A percentile compares a stretch with the other conserved stretches of the same genome.
phyloP scores from a whole-genome alignment of 352 stramenopile genomes.

The Globisporangium camurandrum region DNA sequence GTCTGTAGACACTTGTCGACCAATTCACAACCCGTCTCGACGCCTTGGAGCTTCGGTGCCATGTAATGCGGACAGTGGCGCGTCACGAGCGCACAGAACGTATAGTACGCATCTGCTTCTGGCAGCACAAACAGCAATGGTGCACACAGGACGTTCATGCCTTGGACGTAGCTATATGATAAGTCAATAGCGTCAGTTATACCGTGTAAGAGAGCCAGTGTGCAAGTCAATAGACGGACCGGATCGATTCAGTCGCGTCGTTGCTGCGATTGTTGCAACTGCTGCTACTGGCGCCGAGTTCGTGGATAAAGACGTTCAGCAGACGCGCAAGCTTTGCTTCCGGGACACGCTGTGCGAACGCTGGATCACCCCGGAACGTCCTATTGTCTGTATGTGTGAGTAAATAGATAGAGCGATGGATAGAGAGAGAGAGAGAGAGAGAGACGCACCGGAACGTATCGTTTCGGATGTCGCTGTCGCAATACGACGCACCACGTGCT shows the following conservation, averaged over 20 bases:
- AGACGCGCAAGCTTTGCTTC: slow-evolving; percentile 88
- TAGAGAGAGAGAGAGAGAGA: too few species aligned
- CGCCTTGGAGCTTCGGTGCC: slow-evolving; percentile 77
- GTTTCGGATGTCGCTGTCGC: slow-evolving; percentile 86
- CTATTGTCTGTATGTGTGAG: slow-evolving; percentile 6
- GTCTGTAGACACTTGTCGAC: slow-evolving; percentile 78
- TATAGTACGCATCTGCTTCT: slow-evolving; percentile 86
- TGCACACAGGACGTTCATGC: slow-evolving; percentile 89
- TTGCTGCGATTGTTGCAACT: neutral
- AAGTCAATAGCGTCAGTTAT: too few species aligned
- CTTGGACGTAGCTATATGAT: slow-evolving; percentile 91
- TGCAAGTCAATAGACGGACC: neutral
- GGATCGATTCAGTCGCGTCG: neutral
- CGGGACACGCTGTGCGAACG: slow-evolving; percentile 84
- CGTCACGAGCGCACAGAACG: slow-evolving; percentile 84
- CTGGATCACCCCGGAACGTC: slow-evolving; percentile 83
- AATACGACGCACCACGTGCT: slow-evolving; percentile 62
- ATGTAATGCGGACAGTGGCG: slow-evolving; percentile 88
- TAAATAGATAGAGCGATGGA: too few species aligned
- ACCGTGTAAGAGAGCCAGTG: too few species aligned
- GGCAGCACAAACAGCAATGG: slow-evolving; percentile 90
- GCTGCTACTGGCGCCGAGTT: slow-evolving; percentile 34
- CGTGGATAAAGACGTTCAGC: slow-evolving; percentile 90
- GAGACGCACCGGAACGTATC: slow-evolving; percentile 75
- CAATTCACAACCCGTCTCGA: slow-evolving; percentile 71